Evolutionary conservation across 202 grass and related monocot genomes (phyloP).

Genomic region (Sporobolus alterniflorus): DNA sequence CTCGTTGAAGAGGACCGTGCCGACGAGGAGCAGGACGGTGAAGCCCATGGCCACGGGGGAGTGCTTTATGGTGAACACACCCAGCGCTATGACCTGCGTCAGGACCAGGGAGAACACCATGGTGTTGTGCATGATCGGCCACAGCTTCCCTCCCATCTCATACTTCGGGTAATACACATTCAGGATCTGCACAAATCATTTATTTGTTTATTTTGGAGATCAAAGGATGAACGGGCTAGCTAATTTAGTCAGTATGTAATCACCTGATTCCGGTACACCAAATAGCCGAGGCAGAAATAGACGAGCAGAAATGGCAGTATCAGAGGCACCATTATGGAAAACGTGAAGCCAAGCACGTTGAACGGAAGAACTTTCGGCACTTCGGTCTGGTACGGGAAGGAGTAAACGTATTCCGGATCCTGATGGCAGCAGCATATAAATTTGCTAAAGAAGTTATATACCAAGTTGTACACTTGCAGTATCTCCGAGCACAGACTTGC

Average conservation of each 20-base stretch:
- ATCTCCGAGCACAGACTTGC: slow-evolving; percentile 90
- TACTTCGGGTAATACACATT: slow-evolving; percentile 94
- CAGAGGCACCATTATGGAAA: slow-evolving; percentile 90
- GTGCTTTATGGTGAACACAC: slow-evolving; percentile 75
- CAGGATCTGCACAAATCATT: slow-evolving; percentile 55
- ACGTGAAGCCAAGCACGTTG: slow-evolving; percentile 82
- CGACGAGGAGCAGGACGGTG: slow-evolving; percentile 70
- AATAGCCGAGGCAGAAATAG: slow-evolving; percentile 89
- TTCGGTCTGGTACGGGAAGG: slow-evolving; percentile 95
- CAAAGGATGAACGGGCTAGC: neutral
- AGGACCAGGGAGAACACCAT: slow-evolving; percentile 78
- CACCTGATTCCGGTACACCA: slow-evolving; percentile 96
- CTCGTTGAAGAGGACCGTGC: slow-evolving; percentile 85
- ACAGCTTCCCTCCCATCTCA: slow-evolving; percentile 84
- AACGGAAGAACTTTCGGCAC: slow-evolving; percentile 89
- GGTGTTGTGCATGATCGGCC: slow-evolving; percentile 93
- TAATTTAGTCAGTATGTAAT: neutral
- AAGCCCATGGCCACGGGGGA: slow-evolving; percentile 54
- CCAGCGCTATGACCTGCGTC: slow-evolving; percentile 80
- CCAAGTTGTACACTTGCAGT: slow-evolving; percentile 76
- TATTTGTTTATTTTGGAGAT: neutral
- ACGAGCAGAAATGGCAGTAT: slow-evolving; percentile 92
- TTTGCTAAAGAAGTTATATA: slow-evolving; percentile 76
- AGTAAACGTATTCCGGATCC: slow-evolving; percentile 59
- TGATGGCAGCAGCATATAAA: slow-evolving; percentile 55